Conservation (phyloP, 495 filamentous ascomycete genomes). For the Neurospora sp. region DNA sequence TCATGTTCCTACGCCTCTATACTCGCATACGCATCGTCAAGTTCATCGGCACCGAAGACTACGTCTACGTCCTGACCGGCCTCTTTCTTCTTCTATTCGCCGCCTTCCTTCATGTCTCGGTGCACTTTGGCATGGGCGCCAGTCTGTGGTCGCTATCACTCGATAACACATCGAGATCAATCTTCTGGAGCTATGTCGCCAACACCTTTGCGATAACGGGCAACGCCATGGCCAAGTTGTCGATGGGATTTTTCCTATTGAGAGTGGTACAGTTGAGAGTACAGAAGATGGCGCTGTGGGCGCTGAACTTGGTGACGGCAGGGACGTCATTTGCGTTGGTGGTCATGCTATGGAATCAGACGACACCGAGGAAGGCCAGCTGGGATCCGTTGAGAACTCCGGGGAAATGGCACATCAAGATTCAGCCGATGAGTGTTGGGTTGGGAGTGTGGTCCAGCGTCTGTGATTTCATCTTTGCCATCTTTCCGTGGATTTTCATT, state of each 20-base stretch:
- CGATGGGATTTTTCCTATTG: conserved; percentile 32
- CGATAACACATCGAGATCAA: conserved; percentile 23
- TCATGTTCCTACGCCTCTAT: conserved; percentile 26
- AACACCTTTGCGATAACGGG: conserved; percentile 30
- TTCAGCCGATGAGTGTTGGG: conserved; percentile 28
- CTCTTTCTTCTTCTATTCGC: conserved; percentile 26
- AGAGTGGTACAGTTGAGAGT: conserved; percentile 26
- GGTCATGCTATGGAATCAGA: conserved; percentile 31
- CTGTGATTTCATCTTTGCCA: conserved; percentile 35
- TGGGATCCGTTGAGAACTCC: conserved; percentile 29
- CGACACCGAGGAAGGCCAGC: conserved; percentile 22
- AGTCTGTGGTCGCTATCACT: conserved; percentile 22
- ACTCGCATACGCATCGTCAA: conserved; percentile 26
- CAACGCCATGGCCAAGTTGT: conserved; percentile 31
- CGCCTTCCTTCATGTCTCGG: conserved; percentile 24
- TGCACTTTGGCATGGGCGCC: conserved; percentile 23
- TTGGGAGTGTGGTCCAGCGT: conserved; percentile 30
- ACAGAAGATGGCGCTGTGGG: conserved; percentile 27
- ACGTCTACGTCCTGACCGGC: conserved; percentile 24
- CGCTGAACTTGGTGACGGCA: conserved; percentile 22
- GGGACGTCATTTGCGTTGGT: conserved; percentile 20
- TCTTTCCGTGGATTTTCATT: conserved; percentile 36
- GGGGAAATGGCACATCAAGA: conserved; percentile 26
- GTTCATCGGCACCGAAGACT: conserved; percentile 29
- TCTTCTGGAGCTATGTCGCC: conserved; percentile 30